phyloP scores from a whole-genome alignment of 2,329 filamentous ascomycete genomes.

The Aspergillus aculeatinus region DNA sequence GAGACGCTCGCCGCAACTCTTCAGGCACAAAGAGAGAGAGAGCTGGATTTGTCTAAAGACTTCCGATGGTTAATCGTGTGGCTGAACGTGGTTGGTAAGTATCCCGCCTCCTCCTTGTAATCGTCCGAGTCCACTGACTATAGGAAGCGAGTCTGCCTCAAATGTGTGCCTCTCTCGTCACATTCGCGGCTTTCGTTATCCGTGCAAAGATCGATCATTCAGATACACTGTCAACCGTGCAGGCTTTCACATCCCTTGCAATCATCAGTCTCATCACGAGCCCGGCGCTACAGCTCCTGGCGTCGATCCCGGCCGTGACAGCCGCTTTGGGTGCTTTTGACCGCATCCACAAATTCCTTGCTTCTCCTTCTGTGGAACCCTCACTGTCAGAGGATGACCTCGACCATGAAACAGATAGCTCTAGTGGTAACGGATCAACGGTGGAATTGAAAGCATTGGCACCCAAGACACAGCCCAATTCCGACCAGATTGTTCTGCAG shows the following conservation, averaged over 20 bases:
- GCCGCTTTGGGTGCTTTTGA: conserved; percentile 3
- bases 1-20: not conserved
- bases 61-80: conserved; percentile 7
- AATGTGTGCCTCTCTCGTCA: conserved; percentile 4
- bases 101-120: too few species aligned
- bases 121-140: not conserved
- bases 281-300: conserved; percentile 1
- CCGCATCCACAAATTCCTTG: not conserved
- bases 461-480: not conserved
- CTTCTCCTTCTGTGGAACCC: not conserved
- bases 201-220: not conserved
- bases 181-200: conserved; percentile 4
- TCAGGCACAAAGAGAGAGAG: not conserved
- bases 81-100: conserved; percentile 6
- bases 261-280: conserved; percentile 4
- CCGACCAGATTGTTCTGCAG: not conserved
- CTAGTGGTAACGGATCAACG: not conserved
- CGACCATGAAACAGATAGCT: not conserved
- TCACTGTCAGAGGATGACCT: not conserved
- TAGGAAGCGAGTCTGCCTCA: conserved; percentile 1
- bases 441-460: not conserved
- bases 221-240: conserved; percentile 2
- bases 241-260: conserved; percentile 8
- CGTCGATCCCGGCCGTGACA: not conserved
- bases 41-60: not conserved